Evolutionary conservation across 352 stramenopile species (phyloP).

Genomic region (Phytopythium boreale): DNA sequence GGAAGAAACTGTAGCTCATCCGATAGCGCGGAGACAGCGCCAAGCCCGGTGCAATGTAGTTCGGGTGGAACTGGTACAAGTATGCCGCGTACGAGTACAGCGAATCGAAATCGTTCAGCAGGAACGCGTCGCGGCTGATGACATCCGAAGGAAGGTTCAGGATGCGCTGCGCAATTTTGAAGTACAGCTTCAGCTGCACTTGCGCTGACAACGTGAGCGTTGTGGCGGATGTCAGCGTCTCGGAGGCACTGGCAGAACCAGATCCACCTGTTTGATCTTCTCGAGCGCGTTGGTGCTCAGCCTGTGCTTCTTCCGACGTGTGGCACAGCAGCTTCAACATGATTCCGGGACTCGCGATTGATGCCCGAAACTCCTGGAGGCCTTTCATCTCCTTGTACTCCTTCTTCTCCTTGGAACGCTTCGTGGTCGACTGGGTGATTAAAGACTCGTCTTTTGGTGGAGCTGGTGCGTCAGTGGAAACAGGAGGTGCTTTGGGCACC

Average conservation of each 20-base stretch:
- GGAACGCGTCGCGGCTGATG: conserved; percentile 61
- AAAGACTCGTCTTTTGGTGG: neutral
- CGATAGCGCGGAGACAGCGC: conserved; percentile 44
- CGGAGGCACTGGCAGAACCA: conserved; percentile 20
- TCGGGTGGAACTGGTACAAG: conserved; percentile 61
- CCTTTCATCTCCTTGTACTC: conserved; percentile 63
- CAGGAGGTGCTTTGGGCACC: neutral
- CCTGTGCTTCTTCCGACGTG: conserved; percentile 40
- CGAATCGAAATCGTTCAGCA: conserved; percentile 73
- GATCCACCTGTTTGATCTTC: conserved; percentile 29
- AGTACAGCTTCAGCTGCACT: conserved; percentile 68
- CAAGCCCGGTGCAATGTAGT: conserved; percentile 49
- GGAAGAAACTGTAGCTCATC: conserved; percentile 53
- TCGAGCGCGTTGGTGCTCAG: conserved; percentile 51
- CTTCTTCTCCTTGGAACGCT: conserved; percentile 58
- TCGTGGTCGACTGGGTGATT: conserved; percentile 9
- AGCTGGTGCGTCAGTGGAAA: neutral
- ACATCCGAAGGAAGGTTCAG: conserved; percentile 61
- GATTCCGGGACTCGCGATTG: conserved; percentile 50
- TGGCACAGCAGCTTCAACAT: conserved; percentile 80
- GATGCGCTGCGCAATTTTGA: conserved; percentile 51
- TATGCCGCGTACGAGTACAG: conserved; percentile 66
- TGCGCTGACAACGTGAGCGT: conserved; percentile 48
- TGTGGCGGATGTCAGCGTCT: conserved; percentile 55
- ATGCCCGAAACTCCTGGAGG: conserved; percentile 51